These are phyloP conservation scores for Tritrichomonas musculus DNA, from an alignment of 208 protist species.

Conservation along the genomic window DNA sequence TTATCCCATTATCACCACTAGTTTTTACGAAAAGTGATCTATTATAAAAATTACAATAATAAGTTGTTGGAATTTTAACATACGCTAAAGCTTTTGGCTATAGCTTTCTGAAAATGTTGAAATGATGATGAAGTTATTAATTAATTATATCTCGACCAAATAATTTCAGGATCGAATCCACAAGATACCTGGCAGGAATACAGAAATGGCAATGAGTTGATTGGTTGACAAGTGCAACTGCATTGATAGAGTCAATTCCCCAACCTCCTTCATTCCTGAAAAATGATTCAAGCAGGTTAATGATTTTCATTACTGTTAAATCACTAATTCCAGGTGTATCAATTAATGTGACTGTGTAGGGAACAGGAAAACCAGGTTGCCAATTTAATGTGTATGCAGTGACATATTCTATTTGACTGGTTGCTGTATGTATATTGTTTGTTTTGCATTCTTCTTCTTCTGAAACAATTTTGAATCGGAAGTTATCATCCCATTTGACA, in stretches of 20 bases:
- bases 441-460: not conserved
- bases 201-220: not conserved
- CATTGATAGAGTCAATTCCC: not conserved
- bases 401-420: not conserved
- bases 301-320: not conserved
- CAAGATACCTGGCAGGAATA: not conserved
- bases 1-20: not conserved
- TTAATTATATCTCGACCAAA: not conserved
- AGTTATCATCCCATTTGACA: not conserved
- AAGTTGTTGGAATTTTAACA: not conserved
- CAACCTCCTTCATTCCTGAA: not conserved
- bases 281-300: not conserved
- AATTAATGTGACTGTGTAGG: not conserved
- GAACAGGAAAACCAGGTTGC: not conserved
- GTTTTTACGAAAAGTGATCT: not conserved
- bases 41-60: not conserved
- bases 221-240: not conserved
- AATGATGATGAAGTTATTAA: not conserved
- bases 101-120: not conserved
- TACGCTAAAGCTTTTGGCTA: not conserved
- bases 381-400: not conserved
- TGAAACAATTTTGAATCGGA: not conserved
- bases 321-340: constrained; percentile 15
- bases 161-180: not conserved
- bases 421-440: not conserved